Percentiles rank a stretch among this genome's conserved stretches.
Conservation (phyloP, 192 early-diverging fungal species). For the Coemansia furcata region DNA sequence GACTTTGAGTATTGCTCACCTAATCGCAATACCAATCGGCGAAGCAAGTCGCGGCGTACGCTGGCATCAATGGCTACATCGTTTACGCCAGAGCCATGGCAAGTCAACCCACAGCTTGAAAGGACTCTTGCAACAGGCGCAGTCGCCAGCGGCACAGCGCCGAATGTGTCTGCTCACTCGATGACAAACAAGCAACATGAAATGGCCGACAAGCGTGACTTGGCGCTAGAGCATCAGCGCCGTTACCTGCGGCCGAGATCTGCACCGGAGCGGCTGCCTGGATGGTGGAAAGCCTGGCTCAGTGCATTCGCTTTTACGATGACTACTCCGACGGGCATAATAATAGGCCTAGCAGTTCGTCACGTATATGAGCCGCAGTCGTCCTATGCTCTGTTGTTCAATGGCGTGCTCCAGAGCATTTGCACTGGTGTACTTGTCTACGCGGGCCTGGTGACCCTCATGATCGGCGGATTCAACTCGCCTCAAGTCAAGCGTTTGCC, state of each 20-base stretch:
- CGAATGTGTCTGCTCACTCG: background rate
- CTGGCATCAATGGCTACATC: constrained; percentile 45
- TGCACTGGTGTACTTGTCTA: constrained; percentile 76
- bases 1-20: constrained; percentile 20
- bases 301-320: constrained; percentile 60
- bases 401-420: constrained; percentile 71
- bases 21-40: background rate
- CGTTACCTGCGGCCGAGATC: constrained; percentile 26
- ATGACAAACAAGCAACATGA: background rate
- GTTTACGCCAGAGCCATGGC: constrained; percentile 49
- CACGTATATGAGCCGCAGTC: constrained; percentile 62
- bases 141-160: background rate
- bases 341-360: constrained; percentile 71
- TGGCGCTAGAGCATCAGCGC: background rate
- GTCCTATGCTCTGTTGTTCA: constrained; percentile 55
- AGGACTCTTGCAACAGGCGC: constrained; percentile 4
- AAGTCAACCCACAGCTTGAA: constrained; percentile 44
- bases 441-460: constrained; percentile 64
- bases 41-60: constrained; percentile 36
- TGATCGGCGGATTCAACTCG: constrained; percentile 64
- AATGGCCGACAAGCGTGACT: background rate
- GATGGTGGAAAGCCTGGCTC: constrained; percentile 52
- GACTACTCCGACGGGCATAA: constrained; percentile 74
- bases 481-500: constrained; percentile 29
- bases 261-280: constrained; percentile 34